Evolutionary conservation across 106 monocot species (phyloP).

Genomic region (Posidonia australis): DNA sequence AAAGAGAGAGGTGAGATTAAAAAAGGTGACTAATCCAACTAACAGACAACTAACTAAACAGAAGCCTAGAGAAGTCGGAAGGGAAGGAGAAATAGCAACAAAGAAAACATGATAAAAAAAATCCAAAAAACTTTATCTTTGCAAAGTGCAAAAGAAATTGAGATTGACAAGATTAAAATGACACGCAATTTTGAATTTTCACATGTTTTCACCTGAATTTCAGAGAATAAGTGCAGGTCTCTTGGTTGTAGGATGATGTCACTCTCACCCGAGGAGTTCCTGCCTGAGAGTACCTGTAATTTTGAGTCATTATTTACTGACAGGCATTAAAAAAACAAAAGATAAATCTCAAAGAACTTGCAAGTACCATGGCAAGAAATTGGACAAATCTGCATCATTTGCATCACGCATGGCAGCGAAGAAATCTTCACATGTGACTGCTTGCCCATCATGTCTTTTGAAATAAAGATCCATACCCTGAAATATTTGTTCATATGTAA

Average conservation of each 20-base stretch:
- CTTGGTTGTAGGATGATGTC: slow-evolving; percentile 66
- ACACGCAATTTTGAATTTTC: neutral
- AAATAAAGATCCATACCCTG: slow-evolving; percentile 99
- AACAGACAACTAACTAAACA: no score
- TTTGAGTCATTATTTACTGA: neutral
- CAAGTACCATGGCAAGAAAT: slow-evolving; percentile 71
- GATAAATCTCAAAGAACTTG: neutral
- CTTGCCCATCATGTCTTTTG: slow-evolving; percentile 98
- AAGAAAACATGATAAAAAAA: no score
- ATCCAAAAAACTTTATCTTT: no score
- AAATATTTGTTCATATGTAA: slow-evolving; percentile 1
- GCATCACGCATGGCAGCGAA: slow-evolving; percentile 99
- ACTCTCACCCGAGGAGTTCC: slow-evolving; percentile 78
- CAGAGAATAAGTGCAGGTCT: slow-evolving; percentile 54
- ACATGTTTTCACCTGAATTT: slow-evolving; percentile 66
- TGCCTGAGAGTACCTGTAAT: slow-evolving; percentile 90
- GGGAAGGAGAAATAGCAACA: no score
- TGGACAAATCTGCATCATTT: slow-evolving; percentile 71
- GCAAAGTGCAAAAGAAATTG: no score
- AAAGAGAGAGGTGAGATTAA: no score
- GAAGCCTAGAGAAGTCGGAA: no score
- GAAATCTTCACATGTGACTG: slow-evolving; percentile 97
- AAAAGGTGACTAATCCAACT: no score
- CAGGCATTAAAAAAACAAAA: slow-evolving; percentile 1
- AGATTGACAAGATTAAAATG: no score